These are phyloP conservation scores for Wickerhamiella brachini DNA, from an alignment of 805 yeast genomes.

Conservation along the genomic window DNA sequence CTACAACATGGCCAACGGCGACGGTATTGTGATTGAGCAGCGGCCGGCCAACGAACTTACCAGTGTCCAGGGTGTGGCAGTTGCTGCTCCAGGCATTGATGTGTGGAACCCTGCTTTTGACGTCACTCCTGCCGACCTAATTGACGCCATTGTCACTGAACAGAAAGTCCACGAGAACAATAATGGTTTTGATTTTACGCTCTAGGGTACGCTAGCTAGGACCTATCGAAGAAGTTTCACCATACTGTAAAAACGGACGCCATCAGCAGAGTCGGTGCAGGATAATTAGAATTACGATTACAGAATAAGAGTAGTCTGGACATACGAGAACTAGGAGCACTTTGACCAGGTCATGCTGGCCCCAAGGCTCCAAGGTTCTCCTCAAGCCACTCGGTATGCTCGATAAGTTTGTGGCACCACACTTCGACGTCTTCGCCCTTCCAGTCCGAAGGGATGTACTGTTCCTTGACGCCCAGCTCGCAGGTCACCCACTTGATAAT, in stretches of 20 bases:
- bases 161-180: slow-evolving; percentile 40
- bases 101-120: slow-evolving; percentile 98
- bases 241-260: no score
- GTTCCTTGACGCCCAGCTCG: slow-evolving; percentile 12
- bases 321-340: no score
- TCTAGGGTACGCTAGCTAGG: background rate
- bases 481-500: slow-evolving; percentile 11
- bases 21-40: slow-evolving; percentile 70
- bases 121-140: slow-evolving; percentile 69
- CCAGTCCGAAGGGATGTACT: slow-evolving; percentile 11
- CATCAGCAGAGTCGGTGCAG: no score
- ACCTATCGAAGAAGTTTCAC: no score
- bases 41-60: slow-evolving; percentile 73
- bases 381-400: slow-evolving; percentile 14
- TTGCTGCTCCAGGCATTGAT: slow-evolving; percentile 70
- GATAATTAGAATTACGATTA: background rate
- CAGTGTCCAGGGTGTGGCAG: slow-evolving; percentile 53
- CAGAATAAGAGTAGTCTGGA: background rate
- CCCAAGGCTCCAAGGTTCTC: background rate
- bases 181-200: background rate
- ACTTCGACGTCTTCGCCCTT: slow-evolving; percentile 9
- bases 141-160: slow-evolving; percentile 87
- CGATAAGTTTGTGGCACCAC: slow-evolving; percentile 8
- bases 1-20: slow-evolving; percentile 48
- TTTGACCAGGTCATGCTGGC: background rate